These are phyloP conservation scores for Angophora floribunda DNA, from an alignment of 345 rosid species.

Conservation along the genomic window DNA sequence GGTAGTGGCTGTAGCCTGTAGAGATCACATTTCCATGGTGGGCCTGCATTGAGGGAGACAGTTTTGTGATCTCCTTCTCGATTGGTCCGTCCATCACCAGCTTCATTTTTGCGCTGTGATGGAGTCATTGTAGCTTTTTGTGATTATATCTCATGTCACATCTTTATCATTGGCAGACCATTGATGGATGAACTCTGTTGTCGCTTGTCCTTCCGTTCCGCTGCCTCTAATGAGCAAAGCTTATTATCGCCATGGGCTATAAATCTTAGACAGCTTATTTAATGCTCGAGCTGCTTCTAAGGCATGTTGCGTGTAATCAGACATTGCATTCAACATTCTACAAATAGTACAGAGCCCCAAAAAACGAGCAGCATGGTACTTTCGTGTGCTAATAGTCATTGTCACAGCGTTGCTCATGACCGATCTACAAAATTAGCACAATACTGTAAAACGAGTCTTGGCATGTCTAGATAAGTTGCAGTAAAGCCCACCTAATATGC, in stretches of 20 bases:
- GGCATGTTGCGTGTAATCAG: not conserved
- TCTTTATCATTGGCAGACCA: not conserved
- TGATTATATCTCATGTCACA: not conserved
- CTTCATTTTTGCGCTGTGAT: constrained; percentile 35
- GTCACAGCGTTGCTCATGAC: not conserved
- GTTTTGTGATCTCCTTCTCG: constrained; percentile 59
- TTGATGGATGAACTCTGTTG: not conserved
- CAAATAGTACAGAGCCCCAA: not conserved
- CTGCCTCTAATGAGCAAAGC: not conserved
- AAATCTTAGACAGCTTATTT: no score
- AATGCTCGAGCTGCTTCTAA: not conserved
- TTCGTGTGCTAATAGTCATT: not conserved
- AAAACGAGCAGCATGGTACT: not conserved
- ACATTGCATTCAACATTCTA: not conserved
- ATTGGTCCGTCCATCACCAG: constrained; percentile 22
- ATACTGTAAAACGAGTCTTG: not conserved
- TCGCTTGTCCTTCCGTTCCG: not conserved
- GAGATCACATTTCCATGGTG: not conserved
- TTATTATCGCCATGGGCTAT: not conserved
- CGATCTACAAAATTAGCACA: not conserved
- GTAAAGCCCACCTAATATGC: not conserved
- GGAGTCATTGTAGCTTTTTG: constrained; percentile 5
- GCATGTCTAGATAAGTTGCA: not conserved
- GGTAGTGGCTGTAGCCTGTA: not conserved
- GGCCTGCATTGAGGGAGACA: constrained; percentile 22